phyloP scores from a whole-genome alignment of 2,329 filamentous ascomycete species.

The Apiospora sp. region DNA sequence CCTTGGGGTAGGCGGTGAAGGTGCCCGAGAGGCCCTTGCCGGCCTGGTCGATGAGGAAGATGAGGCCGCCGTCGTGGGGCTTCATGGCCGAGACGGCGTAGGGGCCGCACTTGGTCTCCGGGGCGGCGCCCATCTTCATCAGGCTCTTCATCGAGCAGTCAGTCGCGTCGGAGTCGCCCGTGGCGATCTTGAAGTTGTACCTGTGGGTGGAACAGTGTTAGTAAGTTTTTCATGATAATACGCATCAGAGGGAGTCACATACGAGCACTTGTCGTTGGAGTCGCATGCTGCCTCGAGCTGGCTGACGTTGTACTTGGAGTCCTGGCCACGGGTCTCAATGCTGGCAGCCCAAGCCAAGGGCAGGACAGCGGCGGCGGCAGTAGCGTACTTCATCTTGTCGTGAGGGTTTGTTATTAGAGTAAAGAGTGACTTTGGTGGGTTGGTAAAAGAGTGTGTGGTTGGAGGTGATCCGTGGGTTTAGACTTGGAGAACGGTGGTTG shows the following conservation, averaged over 20 bases:
- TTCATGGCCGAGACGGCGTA: conserved; percentile 29
- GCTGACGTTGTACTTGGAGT: conserved; percentile 19
- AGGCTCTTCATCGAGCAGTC: conserved; percentile 1
- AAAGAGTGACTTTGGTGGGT: conserved; percentile 8
- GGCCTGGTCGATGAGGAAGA: conserved; percentile 7
- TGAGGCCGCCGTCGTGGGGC: conserved; percentile 27
- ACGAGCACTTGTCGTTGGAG: conserved; percentile 14
- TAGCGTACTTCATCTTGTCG: conserved; percentile 25
- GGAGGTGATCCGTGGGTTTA: neutral
- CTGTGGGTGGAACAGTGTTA: neutral
- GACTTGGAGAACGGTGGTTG: neutral
- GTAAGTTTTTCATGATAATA: too few species aligned
- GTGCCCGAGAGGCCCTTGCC: neutral
- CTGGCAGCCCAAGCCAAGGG: conserved; percentile 23
- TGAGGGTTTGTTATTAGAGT: neutral
- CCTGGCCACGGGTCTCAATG: conserved; percentile 10
- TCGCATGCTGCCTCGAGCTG: conserved; percentile 3
- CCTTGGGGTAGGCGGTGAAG: conserved; percentile 8
- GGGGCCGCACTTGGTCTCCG: conserved; percentile 30
- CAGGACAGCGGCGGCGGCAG: conserved; percentile 20
- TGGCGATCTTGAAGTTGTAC: neutral
- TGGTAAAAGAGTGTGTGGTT: conserved; percentile 17
- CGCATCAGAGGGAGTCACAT: too few species aligned
- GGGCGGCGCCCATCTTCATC: conserved; percentile 28
- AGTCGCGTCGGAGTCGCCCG: neutral